Evolutionary conservation across 768 basidiomycete species (phyloP), one percentile per base, ranked within the genome.

Genomic region (Serendipita indica): DNA sequence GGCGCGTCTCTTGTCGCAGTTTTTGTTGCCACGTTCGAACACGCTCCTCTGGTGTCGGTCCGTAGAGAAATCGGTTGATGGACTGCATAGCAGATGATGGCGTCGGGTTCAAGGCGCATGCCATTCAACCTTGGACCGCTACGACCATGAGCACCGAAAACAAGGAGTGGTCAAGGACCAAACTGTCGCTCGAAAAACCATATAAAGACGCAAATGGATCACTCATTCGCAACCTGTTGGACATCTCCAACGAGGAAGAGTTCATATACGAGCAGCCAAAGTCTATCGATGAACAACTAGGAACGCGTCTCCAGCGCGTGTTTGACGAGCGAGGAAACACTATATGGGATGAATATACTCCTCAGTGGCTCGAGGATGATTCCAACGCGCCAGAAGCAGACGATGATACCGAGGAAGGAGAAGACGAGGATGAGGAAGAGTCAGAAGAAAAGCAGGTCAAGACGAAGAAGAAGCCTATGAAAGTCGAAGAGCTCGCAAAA

Each of bases 31-130:
- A 99, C 71, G 79, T 78, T 56, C 86, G 80, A 12, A 98, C 85
- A 66, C 80, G 83, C 73, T 99, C 96, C 71, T 98, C 92, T 22
- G 93, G 86, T 0, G 94, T 90, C 16, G 92, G 94, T 2, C 96
- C 96, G 73, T 98, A 97, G 43, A 99, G 72, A 69, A 93, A 92
- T 39, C 91, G 82, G 69, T 90, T 93, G 67, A 98, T 85, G 33
- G 83, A 72, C 69, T 90, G 87, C 87, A 91, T 89, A n/a, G 41
- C n/a, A n/a, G n/a, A n/a, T n/a, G n/a, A n/a, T n/a, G n/a, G n/a
- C 62, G 66, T 60, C 32, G 60, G 16, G 58, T 28, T 33, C 10
- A 22, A 10, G 49, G 27, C 3, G 10, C 35, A 37, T 10, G 35
- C n/a, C 35, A 37, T 37, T 37, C 35, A 37, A 14, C 18, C 34